A percentile compares a stretch with the other conserved stretches of the same genome.
Evolutionary conservation across 1,284 basidiomycete species (phyloP).

Genomic region (Cystobasidium slooffiae): DNA sequence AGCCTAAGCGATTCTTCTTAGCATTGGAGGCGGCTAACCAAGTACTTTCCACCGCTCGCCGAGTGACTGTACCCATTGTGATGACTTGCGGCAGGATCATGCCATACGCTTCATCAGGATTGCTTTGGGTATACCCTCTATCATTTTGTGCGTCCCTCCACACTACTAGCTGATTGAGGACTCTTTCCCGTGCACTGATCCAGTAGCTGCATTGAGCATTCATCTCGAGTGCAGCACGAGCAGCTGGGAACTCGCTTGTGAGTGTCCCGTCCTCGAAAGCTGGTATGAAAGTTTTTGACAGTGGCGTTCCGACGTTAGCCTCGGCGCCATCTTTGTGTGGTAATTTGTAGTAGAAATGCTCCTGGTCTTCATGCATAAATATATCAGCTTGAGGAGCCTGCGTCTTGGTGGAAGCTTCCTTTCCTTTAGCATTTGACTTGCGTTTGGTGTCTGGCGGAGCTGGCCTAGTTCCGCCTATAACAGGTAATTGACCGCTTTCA

Average conservation of each 20-base stretch:
- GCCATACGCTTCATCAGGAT: conserved; percentile 69
- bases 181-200: conserved; percentile 91
- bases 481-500: conserved; percentile 10
- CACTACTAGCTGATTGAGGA: conserved; percentile 90
- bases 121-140: conserved; percentile 46
- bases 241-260: conserved; percentile 66
- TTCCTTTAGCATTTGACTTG: not conserved
- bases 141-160: conserved; percentile 62
- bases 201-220: conserved; percentile 97
- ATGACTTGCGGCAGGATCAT: conserved; percentile 95
- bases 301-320: conserved; percentile 90
- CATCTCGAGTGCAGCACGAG: conserved; percentile 83
- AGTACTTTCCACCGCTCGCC: conserved; percentile 95
- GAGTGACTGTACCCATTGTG: conserved; percentile 97
- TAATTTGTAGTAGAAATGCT: conserved; percentile 77
- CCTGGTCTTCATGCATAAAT: conserved; percentile 61
- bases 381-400: conserved; percentile 71
- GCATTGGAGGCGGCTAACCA: conserved; percentile 99
- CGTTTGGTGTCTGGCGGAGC: not conserved
- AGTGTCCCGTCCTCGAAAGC: conserved; percentile 83
- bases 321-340: conserved; percentile 94
- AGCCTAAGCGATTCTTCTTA: conserved; percentile 95
- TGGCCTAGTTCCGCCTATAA: conserved; percentile 13
- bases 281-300: conserved; percentile 87
- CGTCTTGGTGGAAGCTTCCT: conserved; percentile 48